A percentile compares a stretch with the other conserved stretches of the same genome.
phyloP scores from a whole-genome alignment of 129 eudicot species.

The Tagetes erecta region DNA sequence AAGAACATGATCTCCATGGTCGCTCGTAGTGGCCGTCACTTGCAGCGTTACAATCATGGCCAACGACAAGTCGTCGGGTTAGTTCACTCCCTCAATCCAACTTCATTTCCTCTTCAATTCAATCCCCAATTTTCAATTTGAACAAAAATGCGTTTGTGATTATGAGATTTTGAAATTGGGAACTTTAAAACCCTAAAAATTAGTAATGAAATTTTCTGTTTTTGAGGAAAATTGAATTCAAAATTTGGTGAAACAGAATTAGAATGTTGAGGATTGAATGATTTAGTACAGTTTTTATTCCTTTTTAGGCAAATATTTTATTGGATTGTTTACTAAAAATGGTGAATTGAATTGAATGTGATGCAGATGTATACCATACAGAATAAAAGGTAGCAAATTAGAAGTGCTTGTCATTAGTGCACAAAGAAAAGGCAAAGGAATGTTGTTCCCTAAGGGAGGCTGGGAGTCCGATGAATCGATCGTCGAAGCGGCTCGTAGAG shows the following conservation, averaged over 20 bases:
- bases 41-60: constrained; percentile 75
- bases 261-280: too few relatives aligned
- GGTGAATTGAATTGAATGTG: constrained; percentile 14
- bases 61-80: constrained; percentile 86
- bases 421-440: constrained; percentile 79
- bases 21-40: constrained; percentile 66
- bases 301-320: too few relatives aligned
- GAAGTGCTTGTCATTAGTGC: constrained; percentile 81
- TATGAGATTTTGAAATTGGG: background rate
- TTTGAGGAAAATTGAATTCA: background rate
- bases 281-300: background rate
- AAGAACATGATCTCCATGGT: constrained; percentile 60
- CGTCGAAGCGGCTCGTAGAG: constrained; percentile 62
- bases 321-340: constrained; percentile 16
- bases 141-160: background rate
- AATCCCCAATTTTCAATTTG: background rate
- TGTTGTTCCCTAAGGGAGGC: constrained; percentile 91
- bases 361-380: constrained; percentile 81
- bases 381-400: constrained; percentile 42
- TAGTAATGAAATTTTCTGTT: too few relatives aligned
- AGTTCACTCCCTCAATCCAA: constrained; percentile 4
- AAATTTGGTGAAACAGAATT: background rate
- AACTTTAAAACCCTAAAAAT: background rate
- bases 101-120: background rate
- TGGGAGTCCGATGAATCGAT: constrained; percentile 79